Base-by-base conservation (phyloP, 2,329 filamentous ascomycete genomes). In the Botryotinia convoluta region DNA sequence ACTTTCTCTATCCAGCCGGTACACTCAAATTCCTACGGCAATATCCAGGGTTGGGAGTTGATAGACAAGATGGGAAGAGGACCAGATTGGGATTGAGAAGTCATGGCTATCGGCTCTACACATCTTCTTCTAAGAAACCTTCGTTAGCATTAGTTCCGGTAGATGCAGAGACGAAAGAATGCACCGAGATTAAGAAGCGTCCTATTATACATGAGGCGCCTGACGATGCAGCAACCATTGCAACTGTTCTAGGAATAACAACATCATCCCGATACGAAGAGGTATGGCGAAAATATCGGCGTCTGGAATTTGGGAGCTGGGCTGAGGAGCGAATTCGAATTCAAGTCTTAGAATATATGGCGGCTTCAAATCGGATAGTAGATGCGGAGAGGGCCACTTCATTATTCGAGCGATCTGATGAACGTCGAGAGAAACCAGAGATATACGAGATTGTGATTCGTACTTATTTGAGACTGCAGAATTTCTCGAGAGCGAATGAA, bases 371-470 rank as follows among this genome's bases (percentile, higher is more conserved):
- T 60, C 75, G 79, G 20, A 51, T 78, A 4, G 67, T 82, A 37
- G 83, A 87, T 77, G 80, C 83, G 22, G 81, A 82, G 73, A 83
- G 85, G 64, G 81, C 82, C 29, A 81, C 84, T 67, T 75, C 81
- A n/a, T 74, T 89, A 14, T 89, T 89, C 76, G 78, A 84, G 42
- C 54, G 54, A 16, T 57, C 79, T 20, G 69, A 69, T n/a, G 39
- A 63, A 44, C 71, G 81, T 14, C 72, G 82, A 54, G 84, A 85
- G 39, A 82, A 80, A 3, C 76, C 80, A 12, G 79, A 81, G 7
- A 83, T 86, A 70, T 89, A 87, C 77, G 78, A 82, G 69, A 78
- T 81, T 59, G 82, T 84, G 39, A 82, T 86, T 35, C 80, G 81
- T 61, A 83, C 86, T 35, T 83, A 85, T 74, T 75, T 87, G 39